Conservation (phyloP, 2,329 filamentous ascomycete genomes). For the Dichotomopilus funicola region DNA sequence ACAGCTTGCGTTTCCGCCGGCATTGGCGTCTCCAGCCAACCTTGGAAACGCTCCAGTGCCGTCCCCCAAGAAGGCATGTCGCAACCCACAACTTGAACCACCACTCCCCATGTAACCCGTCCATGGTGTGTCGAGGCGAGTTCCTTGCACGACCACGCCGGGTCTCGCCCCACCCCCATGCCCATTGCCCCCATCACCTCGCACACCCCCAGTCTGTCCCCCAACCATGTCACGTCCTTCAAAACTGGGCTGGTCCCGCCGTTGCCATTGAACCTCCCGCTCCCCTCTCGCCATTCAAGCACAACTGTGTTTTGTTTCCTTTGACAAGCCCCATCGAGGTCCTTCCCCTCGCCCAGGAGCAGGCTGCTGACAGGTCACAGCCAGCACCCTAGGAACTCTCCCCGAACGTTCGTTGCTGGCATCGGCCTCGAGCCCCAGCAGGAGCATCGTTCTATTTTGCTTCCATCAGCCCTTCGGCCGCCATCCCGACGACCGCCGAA, state of each 20-base stretch:
- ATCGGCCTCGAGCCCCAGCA: slow-evolving; percentile 10
- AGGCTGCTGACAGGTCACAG: slow-evolving; percentile 21
- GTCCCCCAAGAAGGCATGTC: neutral
- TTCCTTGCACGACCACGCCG: neutral
- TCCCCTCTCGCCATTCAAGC: slow-evolving; percentile 17
- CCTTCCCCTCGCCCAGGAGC: slow-evolving; percentile 9
- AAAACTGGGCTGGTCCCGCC: slow-evolving; percentile 21
- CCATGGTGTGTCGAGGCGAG: neutral
- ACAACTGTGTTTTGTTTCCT: slow-evolving; percentile 9
- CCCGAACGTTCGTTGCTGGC: slow-evolving; percentile 3
- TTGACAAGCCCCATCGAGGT: slow-evolving; percentile 17
- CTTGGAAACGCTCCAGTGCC: neutral
- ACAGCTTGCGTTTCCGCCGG: neutral
- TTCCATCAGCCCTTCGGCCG: slow-evolving; percentile 5
- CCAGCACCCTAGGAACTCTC: slow-evolving; percentile 6
- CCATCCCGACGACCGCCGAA: slow-evolving; percentile 5
- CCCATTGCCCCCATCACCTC: neutral
- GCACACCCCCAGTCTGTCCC: neutral
- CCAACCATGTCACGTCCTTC: slow-evolving; percentile 13
- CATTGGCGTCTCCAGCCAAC: neutral
- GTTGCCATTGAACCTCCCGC: slow-evolving; percentile 8
- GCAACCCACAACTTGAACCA: too few species aligned
- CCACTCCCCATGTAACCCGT: too few species aligned
- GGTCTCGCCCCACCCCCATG: slow-evolving; percentile 1
- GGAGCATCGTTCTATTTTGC: neutral